Percentiles rank a stretch among this genome's conserved stretches.
These are phyloP conservation scores for Leishmania aethiopica DNA, from an alignment of 208 protist genomes.

Conservation along the genomic window DNA sequence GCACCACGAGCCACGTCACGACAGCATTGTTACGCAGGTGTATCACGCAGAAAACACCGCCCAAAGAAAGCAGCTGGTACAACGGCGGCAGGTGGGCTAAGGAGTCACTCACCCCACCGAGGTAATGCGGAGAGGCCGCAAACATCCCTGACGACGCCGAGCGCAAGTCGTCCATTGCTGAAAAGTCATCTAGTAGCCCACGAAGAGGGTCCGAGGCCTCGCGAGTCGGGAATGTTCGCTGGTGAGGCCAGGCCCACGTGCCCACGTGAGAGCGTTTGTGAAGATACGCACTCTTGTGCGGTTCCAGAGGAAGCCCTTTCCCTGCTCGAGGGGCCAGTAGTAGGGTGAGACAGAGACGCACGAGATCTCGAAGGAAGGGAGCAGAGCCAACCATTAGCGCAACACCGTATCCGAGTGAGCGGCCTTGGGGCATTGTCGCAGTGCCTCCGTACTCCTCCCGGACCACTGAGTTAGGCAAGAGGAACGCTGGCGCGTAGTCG, in stretches of 20 bases:
- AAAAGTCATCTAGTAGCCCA: neutral
- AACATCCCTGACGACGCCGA: neutral
- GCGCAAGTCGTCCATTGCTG: slow-evolving; percentile 1
- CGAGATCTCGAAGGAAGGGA: neutral
- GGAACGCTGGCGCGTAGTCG: neutral
- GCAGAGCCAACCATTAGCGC: neutral
- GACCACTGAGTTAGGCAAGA: neutral
- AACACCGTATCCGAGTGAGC: neutral
- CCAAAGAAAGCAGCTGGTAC: slow-evolving; percentile 77
- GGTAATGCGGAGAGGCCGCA: slow-evolving; percentile 34
- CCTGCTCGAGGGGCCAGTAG: neutral
- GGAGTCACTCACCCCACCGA: slow-evolving; percentile 72
- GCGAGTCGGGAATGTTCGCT: neutral
- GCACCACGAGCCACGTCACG: slow-evolving; percentile 70
- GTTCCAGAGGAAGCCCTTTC: neutral
- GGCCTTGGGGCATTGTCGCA: neutral
- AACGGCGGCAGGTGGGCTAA: slow-evolving; percentile 80
- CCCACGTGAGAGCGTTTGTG: neutral
- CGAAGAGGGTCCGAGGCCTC: neutral
- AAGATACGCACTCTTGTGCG: neutral
- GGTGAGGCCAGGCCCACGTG: neutral
- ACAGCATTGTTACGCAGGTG: slow-evolving; percentile 73
- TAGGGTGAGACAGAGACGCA: neutral
- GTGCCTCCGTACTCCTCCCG: neutral
- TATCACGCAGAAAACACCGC: slow-evolving; percentile 69